Evolutionary conservation across 1,139 yeast species (phyloP).

Genomic region (Komagataea norvegica): DNA sequence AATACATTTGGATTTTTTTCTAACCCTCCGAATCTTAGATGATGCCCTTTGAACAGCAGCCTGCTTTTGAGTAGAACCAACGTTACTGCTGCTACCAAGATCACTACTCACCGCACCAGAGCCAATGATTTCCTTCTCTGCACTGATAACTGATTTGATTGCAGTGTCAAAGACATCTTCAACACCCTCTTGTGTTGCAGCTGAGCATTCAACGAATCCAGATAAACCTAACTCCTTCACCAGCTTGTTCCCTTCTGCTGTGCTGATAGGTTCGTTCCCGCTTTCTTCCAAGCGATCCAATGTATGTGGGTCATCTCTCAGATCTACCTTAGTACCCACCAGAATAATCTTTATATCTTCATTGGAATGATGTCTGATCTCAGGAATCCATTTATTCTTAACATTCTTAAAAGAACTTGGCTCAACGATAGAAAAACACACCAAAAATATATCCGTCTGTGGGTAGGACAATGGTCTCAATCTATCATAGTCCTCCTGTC

Average conservation of each 20-base stretch:
- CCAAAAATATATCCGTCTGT: conserved; percentile 82
- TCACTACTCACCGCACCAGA: conserved; percentile 8
- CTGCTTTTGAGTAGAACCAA: conserved; percentile 1
- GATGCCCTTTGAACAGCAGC: conserved; percentile 2
- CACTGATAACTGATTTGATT: conserved; percentile 58
- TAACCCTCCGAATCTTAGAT: conserved; percentile 18
- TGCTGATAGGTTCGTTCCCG: conserved; percentile 57
- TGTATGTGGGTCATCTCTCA: conserved; percentile 76
- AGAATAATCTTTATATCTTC: conserved; percentile 58
- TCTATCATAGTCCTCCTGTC: conserved; percentile 90
- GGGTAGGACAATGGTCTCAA: conserved; percentile 89
- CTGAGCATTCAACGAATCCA: conserved; percentile 83
- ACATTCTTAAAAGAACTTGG: conserved; percentile 81
- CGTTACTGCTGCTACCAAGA: conserved; percentile 3
- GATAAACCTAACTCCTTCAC: conserved; percentile 73
- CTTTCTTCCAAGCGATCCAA: conserved; percentile 65
- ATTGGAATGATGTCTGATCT: conserved; percentile 81
- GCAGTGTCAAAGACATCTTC: conserved; percentile 81
- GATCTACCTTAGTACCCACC: conserved; percentile 83
- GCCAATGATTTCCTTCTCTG: conserved; percentile 19
- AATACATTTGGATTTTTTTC: conserved; percentile 33
- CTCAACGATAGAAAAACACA: conserved; percentile 82
- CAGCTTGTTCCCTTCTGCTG: conserved; percentile 58
- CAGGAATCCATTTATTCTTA: conserved; percentile 77
- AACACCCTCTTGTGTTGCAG: conserved; percentile 86